Percentiles rank a stretch among this genome's conserved stretches.
Evolutionary conservation across 495 filamentous ascomycete genomes (phyloP).

Genomic region (Jackrogersella multiformis): DNA sequence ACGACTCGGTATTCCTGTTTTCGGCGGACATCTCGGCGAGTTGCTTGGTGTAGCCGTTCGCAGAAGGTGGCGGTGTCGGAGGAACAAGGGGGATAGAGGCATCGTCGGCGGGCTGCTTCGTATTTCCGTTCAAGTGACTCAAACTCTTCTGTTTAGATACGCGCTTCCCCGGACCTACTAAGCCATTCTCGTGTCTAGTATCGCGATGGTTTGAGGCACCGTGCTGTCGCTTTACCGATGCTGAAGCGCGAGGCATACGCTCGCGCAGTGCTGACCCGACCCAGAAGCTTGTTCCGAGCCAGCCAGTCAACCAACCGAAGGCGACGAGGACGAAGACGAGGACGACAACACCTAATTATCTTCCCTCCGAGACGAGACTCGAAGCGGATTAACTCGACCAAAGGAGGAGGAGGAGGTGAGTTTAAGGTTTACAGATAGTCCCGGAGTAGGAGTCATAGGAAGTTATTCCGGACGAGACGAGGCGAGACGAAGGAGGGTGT

Average conservation of each 20-base stretch:
- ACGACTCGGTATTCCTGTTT: slow-evolving; percentile 49
- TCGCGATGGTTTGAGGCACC: slow-evolving; percentile 73
- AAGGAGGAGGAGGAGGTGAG: slow-evolving; percentile 11
- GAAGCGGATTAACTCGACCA: slow-evolving; percentile 7
- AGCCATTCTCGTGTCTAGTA: slow-evolving; percentile 87
- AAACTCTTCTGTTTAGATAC: slow-evolving; percentile 71
- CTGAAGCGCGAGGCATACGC: slow-evolving; percentile 78
- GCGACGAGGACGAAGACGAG: slow-evolving; percentile 32
- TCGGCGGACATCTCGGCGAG: slow-evolving; percentile 53
- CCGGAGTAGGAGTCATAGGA: slow-evolving; percentile 37
- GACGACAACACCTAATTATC: slow-evolving; percentile 26
- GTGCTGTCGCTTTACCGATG: slow-evolving; percentile 71
- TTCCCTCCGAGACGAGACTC: slow-evolving; percentile 2
- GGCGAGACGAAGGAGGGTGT: neutral
- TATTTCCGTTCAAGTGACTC: slow-evolving; percentile 63
- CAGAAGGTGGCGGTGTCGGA: slow-evolving; percentile 46
- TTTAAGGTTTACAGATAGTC: slow-evolving; percentile 1
- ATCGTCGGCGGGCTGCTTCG: slow-evolving; percentile 61
- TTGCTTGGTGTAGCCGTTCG: slow-evolving; percentile 52
- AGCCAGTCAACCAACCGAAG: slow-evolving; percentile 52
- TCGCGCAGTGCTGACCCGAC: slow-evolving; percentile 54
- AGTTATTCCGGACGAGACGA: slow-evolving; percentile 29
- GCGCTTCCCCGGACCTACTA: slow-evolving; percentile 85
- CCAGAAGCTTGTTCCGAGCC: slow-evolving; percentile 62
- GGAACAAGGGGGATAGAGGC: slow-evolving; percentile 52